Percentiles rank a stretch among this genome's conserved stretches.
Conservation (phyloP, 352 stramenopile species). For the Plasmopara viticola region DNA sequence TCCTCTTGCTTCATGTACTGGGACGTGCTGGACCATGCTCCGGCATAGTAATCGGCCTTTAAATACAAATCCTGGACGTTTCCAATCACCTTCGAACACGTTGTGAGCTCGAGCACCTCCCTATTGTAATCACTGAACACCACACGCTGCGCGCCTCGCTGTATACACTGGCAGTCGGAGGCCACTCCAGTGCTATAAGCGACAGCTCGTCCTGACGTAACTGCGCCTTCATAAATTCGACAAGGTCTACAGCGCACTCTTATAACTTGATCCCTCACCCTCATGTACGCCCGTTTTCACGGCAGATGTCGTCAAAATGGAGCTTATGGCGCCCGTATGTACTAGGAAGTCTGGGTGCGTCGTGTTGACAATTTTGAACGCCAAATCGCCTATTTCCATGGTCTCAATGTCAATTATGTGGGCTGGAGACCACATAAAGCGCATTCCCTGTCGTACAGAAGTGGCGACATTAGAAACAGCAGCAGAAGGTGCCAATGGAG, state of each 20-base stretch:
- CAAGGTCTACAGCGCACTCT: slow-evolving; percentile 74
- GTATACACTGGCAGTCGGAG: slow-evolving; percentile 69
- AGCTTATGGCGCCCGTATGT: slow-evolving; percentile 51
- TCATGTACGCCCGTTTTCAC: slow-evolving; percentile 77
- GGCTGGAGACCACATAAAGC: slow-evolving; percentile 39
- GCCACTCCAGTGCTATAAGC: slow-evolving; percentile 50
- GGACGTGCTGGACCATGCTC: slow-evolving; percentile 62
- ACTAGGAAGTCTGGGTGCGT: slow-evolving; percentile 40
- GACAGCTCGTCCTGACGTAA: slow-evolving; percentile 22
- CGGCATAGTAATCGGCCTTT: slow-evolving; percentile 64
- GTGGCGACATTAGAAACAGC: not conserved
- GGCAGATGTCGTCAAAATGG: slow-evolving; percentile 67
- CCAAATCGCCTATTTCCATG: slow-evolving; percentile 29
- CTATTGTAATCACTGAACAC: slow-evolving; percentile 87
- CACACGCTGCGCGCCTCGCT: slow-evolving; percentile 52
- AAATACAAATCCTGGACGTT: slow-evolving; percentile 34
- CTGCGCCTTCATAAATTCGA: slow-evolving; percentile 38
- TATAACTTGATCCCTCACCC: slow-evolving; percentile 84
- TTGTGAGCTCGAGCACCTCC: slow-evolving; percentile 81
- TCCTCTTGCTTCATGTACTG: slow-evolving; percentile 43
- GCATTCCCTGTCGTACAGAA: slow-evolving; percentile 44
- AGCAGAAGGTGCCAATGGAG: not conserved
- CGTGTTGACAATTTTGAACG: slow-evolving; percentile 65
- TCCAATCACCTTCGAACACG: slow-evolving; percentile 62
- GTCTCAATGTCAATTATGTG: no score